These are phyloP conservation scores for Cryptosporidium ubiquitum DNA, from an alignment of 169 alveolate genomes.

Conservation along the genomic window DNA sequence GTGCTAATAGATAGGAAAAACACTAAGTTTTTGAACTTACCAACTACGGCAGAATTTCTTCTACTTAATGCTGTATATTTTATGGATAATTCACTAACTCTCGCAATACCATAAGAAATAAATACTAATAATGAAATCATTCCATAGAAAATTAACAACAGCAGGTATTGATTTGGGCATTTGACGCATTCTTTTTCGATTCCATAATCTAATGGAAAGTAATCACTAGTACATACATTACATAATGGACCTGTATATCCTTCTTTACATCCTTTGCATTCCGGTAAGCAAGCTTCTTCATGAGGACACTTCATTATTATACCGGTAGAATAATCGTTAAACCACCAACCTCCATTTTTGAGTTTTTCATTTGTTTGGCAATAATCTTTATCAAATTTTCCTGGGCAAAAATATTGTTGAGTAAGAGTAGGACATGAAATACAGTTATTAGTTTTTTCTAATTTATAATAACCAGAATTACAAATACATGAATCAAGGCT, in stretches of 20 bases:
- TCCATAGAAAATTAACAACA: background rate
- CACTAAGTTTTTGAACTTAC: constrained; percentile 24
- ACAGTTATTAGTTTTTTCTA: constrained; percentile 29
- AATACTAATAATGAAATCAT: constrained; percentile 9
- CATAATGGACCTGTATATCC: constrained; percentile 69
- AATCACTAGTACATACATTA: constrained; percentile 8
- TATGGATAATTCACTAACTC: constrained; percentile 40
- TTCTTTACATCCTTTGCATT: constrained; percentile 16
- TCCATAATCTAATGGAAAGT: constrained; percentile 47
- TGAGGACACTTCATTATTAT: constrained; percentile 49
- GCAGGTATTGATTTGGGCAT: constrained; percentile 34
- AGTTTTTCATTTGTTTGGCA: constrained; percentile 4
- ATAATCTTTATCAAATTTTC: background rate
- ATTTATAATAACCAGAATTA: constrained; percentile 14
- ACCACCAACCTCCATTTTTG: constrained; percentile 63
- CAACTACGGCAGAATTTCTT: constrained; percentile 32
- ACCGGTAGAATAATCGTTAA: background rate
- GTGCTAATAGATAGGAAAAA: constrained; percentile 44
- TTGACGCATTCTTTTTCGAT: background rate
- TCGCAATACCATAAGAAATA: constrained; percentile 46
- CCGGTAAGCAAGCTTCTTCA: constrained; percentile 34
- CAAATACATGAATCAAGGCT: constrained; percentile 6
- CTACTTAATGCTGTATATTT: constrained; percentile 44
- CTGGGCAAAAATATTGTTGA: constrained; percentile 32
- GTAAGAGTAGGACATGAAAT: constrained; percentile 3